phyloP scores from a whole-genome alignment of 1,284 basidiomycete genomes.

The Cutaneotrichosporon arboriforme region DNA sequence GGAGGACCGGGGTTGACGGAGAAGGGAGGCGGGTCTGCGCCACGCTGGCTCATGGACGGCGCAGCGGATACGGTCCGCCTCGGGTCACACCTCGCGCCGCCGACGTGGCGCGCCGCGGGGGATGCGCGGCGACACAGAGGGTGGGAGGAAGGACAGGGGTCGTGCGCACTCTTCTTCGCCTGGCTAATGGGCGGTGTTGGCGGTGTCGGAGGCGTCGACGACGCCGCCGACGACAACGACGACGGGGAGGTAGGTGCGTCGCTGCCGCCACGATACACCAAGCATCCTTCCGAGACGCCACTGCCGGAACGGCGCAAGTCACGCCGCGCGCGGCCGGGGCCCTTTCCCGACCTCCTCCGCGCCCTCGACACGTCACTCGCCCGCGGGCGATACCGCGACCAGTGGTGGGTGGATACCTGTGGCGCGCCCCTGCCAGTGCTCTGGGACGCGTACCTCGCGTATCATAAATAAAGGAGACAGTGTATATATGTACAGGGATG shows the following conservation, averaged over 20 bases:
- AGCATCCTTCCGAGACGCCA: slow-evolving; percentile 9
- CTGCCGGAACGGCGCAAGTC: neutral
- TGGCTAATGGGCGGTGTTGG: slow-evolving; percentile 24
- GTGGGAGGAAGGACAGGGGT: slow-evolving; percentile 34
- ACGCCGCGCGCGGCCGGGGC: slow-evolving; percentile 18
- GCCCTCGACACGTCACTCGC: slow-evolving; percentile 26
- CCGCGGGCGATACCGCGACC: slow-evolving; percentile 23
- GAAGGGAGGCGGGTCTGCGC: slow-evolving; percentile 18
- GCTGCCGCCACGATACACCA: slow-evolving; percentile 8
- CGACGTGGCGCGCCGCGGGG: slow-evolving; percentile 32
- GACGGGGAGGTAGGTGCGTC: neutral
- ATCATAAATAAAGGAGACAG: slow-evolving; percentile 13
- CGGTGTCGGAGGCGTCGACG: neutral
- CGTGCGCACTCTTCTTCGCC: slow-evolving; percentile 30
- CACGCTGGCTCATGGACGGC: slow-evolving; percentile 32
- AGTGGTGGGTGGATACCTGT: slow-evolving; percentile 33
- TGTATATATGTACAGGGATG: neutral
- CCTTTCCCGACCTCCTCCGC: slow-evolving; percentile 27
- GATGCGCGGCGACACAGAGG: slow-evolving; percentile 25
- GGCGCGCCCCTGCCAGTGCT: slow-evolving; percentile 23
- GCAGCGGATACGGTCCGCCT: slow-evolving; percentile 33
- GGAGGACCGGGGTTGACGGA: neutral
- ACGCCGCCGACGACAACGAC: neutral
- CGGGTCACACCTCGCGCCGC: slow-evolving; percentile 24
- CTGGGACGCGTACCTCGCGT: slow-evolving; percentile 30